Evolutionary conservation across 345 rosid species (phyloP).

Genomic region (Hevea brasiliensis): DNA sequence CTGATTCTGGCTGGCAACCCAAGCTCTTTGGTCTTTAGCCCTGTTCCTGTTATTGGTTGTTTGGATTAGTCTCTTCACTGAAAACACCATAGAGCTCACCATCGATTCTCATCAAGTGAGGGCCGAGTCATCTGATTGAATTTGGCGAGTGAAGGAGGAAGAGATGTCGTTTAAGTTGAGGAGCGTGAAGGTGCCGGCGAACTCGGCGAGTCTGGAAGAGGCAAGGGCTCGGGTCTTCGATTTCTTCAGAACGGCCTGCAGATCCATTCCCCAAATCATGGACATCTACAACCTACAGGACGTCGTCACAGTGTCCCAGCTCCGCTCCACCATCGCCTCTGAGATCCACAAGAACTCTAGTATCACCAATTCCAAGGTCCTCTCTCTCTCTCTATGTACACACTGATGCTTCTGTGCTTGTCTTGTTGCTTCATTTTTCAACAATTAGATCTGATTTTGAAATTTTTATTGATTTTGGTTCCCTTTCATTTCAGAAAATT

Average conservation of each 20-base stretch:
- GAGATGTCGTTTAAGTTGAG: constrained; percentile 61
- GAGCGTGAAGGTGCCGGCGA: constrained; percentile 71
- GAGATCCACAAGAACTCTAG: constrained; percentile 78
- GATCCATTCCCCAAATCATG: constrained; percentile 77
- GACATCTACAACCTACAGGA: constrained; percentile 91
- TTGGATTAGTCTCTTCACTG: no score
- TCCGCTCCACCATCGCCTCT: constrained; percentile 78
- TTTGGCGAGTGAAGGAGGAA: constrained; percentile 9
- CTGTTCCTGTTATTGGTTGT: no score
- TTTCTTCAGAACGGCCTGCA: constrained; percentile 76
- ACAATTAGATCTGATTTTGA: not conserved
- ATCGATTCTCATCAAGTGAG: not conserved
- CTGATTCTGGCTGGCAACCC: no score
- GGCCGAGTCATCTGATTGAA: not conserved
- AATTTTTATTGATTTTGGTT: no score
- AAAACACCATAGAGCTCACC: no score
- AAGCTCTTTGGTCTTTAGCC: no score
- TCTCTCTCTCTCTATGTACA: not conserved
- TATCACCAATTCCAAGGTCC: constrained; percentile 83
- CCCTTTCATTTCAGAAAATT: no score
- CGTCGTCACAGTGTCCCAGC: constrained; percentile 68
- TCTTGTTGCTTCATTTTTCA: not conserved
- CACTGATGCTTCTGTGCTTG: not conserved
- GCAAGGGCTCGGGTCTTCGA: constrained; percentile 75
- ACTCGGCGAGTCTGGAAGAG: constrained; percentile 80